A percentile compares a stretch with the other conserved stretches of the same genome.
Evolutionary conservation across 805 yeast genomes (phyloP).

Genomic region (Dipodascus albidus): DNA sequence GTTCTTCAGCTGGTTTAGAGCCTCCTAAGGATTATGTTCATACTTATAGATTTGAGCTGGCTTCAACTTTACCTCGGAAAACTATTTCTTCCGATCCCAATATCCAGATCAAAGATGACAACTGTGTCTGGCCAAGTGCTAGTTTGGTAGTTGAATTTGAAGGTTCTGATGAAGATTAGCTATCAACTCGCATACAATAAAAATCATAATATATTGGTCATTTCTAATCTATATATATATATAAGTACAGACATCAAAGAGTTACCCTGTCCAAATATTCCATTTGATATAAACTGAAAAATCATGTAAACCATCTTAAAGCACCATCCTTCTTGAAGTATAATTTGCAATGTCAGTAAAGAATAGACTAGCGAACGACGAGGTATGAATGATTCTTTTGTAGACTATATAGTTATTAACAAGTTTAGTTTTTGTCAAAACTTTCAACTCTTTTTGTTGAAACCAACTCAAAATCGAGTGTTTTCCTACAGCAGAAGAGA

Average conservation of each 20-base stretch:
- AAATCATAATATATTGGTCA: too few species aligned
- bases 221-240: too few species aligned
- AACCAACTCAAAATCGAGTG: background rate
- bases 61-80: slow-evolving; percentile 46
- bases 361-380: background rate
- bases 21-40: slow-evolving; percentile 34
- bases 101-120: slow-evolving; percentile 30
- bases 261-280: too few species aligned
- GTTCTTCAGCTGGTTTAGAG: slow-evolving; percentile 12
- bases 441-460: background rate
- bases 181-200: background rate
- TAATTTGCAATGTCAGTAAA: background rate
- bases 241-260: too few species aligned
- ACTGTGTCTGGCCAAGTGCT: slow-evolving; percentile 51
- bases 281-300: too few species aligned
- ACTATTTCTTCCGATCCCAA: slow-evolving; percentile 27
- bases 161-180: slow-evolving; percentile 11
- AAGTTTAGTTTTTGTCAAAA: background rate
- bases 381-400: background rate
- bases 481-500: background rate
- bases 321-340: background rate
- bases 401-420: background rate
- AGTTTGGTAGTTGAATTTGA: slow-evolving; percentile 40
- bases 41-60: slow-evolving; percentile 37
- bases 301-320: too few species aligned